Evolutionary conservation across 2,329 filamentous ascomycete species (phyloP), one percentile per base, ranked within the genome.

Genomic region (Fusarium penzigii): DNA sequence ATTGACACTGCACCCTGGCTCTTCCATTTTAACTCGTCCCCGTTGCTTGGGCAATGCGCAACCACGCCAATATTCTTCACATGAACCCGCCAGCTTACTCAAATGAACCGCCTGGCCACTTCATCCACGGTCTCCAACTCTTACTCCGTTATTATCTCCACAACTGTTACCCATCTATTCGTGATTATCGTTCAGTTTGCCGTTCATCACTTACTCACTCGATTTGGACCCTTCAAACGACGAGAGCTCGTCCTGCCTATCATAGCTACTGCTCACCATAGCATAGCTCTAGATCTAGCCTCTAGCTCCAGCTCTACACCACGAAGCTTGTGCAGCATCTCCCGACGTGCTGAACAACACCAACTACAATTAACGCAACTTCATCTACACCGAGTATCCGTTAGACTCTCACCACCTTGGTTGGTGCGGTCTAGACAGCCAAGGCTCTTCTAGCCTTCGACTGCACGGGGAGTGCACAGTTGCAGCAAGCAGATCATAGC

Each of bases 21-120:
- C 32, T 51, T 50, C 42, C 39, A 11, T 29, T 47, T 53, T 39
- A 42, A 48, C 36, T 25, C 44, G 47, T 50, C 45, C 17, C 42
- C 47, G 55, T 64, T 64, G 62, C 62, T 64, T 65, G 55, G 62
- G 53, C 62, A 65, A 64, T 64, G 59, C 47, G 43, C 50, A 59
- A 48, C 44, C 38, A 54, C n/a, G 44, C 44, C 17, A 29, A 34
- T 25, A 46, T 49, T 53, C 48, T 40, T 20, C 11, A 16, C 39
- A 40, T 14, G n/a, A 40, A 13, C n/a, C 16, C 39, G 20, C 32
- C 32, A 36, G 32, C 32, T 40, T 9, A 14, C 32, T 6, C 32
- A 36, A 36, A 14, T 36, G 10, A 14, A 12, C 13, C 32, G 3
- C 32, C 13, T 14, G 13, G 32, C 13, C 32, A 36, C 32, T 12